Evolutionary conservation across 129 eudicot species (phyloP).

Genomic region (Flaveria ramosissima): DNA sequence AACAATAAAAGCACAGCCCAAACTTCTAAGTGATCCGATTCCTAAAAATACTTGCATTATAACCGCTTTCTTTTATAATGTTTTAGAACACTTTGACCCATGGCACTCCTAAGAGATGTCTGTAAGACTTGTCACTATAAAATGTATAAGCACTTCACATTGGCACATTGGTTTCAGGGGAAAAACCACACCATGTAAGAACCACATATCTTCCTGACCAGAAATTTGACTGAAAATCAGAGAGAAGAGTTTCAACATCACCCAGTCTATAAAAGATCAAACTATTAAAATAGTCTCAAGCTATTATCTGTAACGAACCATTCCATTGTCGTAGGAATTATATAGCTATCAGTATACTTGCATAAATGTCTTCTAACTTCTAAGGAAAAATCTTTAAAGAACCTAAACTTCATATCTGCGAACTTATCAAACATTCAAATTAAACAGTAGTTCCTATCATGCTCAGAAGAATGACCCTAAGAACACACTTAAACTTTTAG

Average conservation of each 20-base stretch:
- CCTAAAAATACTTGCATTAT: neutral
- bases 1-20: neutral
- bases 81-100: too few species aligned
- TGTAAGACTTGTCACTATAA: neutral
- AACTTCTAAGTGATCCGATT: constrained; percentile 3
- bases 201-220: too few species aligned
- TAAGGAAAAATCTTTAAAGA: neutral
- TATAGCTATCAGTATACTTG: neutral
- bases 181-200: too few species aligned
- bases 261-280: too few species aligned
- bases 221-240: too few species aligned
- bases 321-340: neutral
- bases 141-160: neutral
- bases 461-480: neutral
- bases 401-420: neutral
- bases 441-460: neutral
- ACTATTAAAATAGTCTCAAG: too few species aligned
- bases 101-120: neutral
- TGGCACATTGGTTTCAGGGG: neutral
- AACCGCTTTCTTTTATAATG: neutral
- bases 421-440: neutral
- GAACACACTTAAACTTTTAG: neutral
- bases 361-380: neutral
- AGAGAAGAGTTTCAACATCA: too few species aligned
- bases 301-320: neutral